Evolutionary conservation across 2,329 filamentous ascomycete genomes (phyloP), one percentile per base, ranked within the genome.

Genomic region (Pyricularia pennisetigena): DNA sequence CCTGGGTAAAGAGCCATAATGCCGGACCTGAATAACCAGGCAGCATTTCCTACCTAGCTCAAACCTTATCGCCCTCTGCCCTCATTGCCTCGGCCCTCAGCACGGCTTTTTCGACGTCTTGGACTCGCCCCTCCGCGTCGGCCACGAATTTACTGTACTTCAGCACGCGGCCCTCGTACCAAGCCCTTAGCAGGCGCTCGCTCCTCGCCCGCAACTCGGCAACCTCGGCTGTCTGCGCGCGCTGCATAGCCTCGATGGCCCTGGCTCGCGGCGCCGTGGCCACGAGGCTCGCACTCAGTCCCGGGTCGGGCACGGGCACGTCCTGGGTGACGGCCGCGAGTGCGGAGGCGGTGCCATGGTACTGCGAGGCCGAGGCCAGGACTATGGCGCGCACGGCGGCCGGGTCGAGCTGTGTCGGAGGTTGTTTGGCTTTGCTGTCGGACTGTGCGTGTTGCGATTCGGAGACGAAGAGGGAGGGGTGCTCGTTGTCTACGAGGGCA

Each of bases 141-240:
- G 89, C 90, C 80, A 93, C 89, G 69, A 85, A 85, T 72, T 88
- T 85, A 0, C 89, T 89, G 72, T 86, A 87, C 12, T 85, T 84
- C 65, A 97, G 80, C 62, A 95, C 82, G 3, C 88, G 86, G 28
- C 86, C 80, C 75, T 93, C 88, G 77, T 94, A 93, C 90, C 92
- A 96, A 49, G 82, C 78, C 71, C 89, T 84, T 69, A 93, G 78
- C 28, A 85, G 79, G 70, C 77, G 76, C 77, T 88, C 91, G 79
- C 85, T 94, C 71, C 83, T 84, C 70, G 79, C 84, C 75, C 87
- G 84, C 75, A 90, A 82, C 75, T 85, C 85, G 26, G 84, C 85
- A 70, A 91, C 85, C 76, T 90, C 86, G 65, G 82, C 81, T 57
- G 78, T 82, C 76, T 92, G 89, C 20, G 85, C 82, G 24, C 84